A percentile compares a stretch with the other conserved stretches of the same genome.
These are phyloP conservation scores for Lachancea lanzarotensis DNA, from an alignment of 805 yeast species.

Conservation along the genomic window DNA sequence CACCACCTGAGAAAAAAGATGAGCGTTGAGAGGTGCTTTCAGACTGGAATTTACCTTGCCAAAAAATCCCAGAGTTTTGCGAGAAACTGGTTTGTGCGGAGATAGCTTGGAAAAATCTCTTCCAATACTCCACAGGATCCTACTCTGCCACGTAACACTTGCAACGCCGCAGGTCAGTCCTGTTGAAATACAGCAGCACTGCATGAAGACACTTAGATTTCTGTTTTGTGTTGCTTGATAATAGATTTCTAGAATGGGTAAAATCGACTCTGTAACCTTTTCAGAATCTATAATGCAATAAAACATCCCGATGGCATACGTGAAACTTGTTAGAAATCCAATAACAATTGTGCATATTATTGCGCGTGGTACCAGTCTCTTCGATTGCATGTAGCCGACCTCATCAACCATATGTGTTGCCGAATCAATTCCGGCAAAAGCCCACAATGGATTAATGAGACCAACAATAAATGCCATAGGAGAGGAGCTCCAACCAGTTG, in stretches of 20 bases:
- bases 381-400: constrained; percentile 16
- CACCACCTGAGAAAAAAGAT: constrained; percentile 46
- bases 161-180: constrained; percentile 55
- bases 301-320: constrained; percentile 49
- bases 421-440: constrained; percentile 60
- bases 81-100: neutral
- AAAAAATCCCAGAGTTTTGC: constrained; percentile 34
- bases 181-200: constrained; percentile 43
- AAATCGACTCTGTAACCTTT: constrained; percentile 39
- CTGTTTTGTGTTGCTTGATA: constrained; percentile 48
- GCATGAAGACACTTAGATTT: constrained; percentile 50
- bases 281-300: constrained; percentile 50
- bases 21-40: constrained; percentile 56
- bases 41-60: constrained; percentile 37
- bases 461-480: constrained; percentile 66
- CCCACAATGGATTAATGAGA: constrained; percentile 64
- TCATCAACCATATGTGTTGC: constrained; percentile 73
- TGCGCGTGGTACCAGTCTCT: constrained; percentile 51
- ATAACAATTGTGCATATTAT: constrained; percentile 58
- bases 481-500: constrained; percentile 53
- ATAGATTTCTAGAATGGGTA: constrained; percentile 58
- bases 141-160: constrained; percentile 61
- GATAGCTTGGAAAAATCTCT: constrained; percentile 55
- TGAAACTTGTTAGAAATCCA: constrained; percentile 55
- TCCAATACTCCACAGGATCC: constrained; percentile 63